Evolutionary conservation across 2,329 filamentous ascomycete species (phyloP).

Genomic region (Chrysosphaeria jannelii): DNA sequence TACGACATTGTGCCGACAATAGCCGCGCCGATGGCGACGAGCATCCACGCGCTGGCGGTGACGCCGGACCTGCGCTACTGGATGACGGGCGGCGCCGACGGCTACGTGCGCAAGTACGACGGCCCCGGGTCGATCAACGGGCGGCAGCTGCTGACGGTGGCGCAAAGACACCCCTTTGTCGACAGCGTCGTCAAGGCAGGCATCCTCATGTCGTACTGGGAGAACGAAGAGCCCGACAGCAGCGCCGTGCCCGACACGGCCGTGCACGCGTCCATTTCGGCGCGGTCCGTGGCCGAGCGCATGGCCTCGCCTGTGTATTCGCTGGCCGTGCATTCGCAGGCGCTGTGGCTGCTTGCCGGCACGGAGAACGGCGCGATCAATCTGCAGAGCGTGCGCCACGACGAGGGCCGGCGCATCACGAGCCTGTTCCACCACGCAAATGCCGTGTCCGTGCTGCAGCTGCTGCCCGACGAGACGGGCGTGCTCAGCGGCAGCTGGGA

Average conservation of each 20-base stretch:
- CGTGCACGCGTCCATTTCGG: too few relatives aligned
- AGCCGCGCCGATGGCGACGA: constrained; percentile 82
- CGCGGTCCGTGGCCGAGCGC: constrained; percentile 23
- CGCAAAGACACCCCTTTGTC: constrained; percentile 86
- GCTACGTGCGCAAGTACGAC: constrained; percentile 91
- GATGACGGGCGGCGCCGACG: constrained; percentile 78
- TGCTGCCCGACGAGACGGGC: constrained; percentile 62
- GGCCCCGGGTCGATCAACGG: constrained; percentile 86
- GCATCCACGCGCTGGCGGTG: constrained; percentile 71
- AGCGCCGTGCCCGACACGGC: constrained; percentile 9
- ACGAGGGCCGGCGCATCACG: constrained; percentile 72
- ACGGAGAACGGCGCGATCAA: constrained; percentile 81
- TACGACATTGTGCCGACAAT: constrained; percentile 97
- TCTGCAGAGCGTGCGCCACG: constrained; percentile 71
- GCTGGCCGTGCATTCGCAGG: constrained; percentile 66
- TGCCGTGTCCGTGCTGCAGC: constrained; percentile 60
- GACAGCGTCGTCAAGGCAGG: constrained; percentile 92
- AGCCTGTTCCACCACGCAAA: constrained; percentile 62
- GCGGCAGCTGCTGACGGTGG: constrained; percentile 76
- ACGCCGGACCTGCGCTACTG: constrained; percentile 90
- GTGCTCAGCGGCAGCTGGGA: constrained; percentile 91
- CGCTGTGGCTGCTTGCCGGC: constrained; percentile 73
- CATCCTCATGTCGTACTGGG: constrained; percentile 89
- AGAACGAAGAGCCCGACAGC: constrained; percentile 51
- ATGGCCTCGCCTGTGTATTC: constrained; percentile 78